Evolutionary conservation across 352 stramenopile genomes (phyloP).

Genomic region (Phytopythium boreale): DNA sequence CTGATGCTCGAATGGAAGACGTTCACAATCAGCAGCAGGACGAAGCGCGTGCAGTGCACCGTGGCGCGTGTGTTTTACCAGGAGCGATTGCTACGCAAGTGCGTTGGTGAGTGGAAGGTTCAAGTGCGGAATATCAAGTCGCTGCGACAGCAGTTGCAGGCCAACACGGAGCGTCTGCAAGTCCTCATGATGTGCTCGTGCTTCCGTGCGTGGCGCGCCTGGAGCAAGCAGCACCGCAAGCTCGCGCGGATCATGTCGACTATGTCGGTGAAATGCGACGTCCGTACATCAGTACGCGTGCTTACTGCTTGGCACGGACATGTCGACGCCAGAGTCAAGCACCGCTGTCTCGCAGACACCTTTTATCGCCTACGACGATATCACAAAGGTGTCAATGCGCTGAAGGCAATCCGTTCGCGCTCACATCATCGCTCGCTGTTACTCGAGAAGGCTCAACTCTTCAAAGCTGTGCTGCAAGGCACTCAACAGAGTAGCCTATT

Average conservation of each 20-base stretch:
- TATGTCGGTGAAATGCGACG: constrained; percentile 22
- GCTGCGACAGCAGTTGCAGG: constrained; percentile 38
- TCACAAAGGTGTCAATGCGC: constrained; percentile 16
- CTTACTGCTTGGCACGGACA: constrained; percentile 22
- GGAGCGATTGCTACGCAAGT: constrained; percentile 7
- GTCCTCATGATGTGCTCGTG: constrained; percentile 52
- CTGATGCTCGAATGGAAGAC: constrained; percentile 27
- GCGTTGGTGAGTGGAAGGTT: constrained; percentile 23
- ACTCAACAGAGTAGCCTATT: constrained; percentile 18
- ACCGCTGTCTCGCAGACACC: constrained; percentile 9
- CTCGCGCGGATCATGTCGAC: constrained; percentile 17
- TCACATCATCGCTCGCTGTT: background rate
- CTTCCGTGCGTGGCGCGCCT: constrained; percentile 50
- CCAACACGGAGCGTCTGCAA: constrained; percentile 56
- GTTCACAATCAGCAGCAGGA: constrained; percentile 17
- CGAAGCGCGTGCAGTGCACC: constrained; percentile 19
- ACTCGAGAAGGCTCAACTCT: constrained; percentile 17
- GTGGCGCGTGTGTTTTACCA: constrained; percentile 21
- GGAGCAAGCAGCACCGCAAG: constrained; percentile 27
- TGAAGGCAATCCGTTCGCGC: constrained; percentile 1
- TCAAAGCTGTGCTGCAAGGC: constrained; percentile 12
- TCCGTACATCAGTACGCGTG: constrained; percentile 5
- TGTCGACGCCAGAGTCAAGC: constrained; percentile 3
- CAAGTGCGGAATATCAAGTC: constrained; percentile 15
- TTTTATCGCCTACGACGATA: constrained; percentile 22